phyloP scores from a whole-genome alignment of 2,329 filamentous ascomycete species.

The Fusarium udum region DNA sequence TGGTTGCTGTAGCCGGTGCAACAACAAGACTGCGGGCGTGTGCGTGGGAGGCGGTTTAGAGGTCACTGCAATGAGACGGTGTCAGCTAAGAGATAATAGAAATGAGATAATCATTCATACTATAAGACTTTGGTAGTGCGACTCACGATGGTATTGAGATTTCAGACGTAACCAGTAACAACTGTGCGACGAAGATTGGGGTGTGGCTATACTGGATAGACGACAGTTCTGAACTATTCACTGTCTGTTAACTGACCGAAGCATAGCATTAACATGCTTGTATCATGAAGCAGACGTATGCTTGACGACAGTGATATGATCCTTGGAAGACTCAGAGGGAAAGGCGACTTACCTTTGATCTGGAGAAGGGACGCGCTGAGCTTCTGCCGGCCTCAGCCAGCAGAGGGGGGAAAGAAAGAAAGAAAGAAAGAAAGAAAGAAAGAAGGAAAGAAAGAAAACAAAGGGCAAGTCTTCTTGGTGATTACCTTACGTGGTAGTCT shows the following conservation, averaged over 20 bases:
- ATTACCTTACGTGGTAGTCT: neutral
- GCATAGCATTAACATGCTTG: neutral
- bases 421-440: neutral
- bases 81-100: neutral
- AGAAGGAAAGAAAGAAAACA: neutral
- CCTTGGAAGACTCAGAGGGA: neutral
- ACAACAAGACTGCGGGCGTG: neutral
- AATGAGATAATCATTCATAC: neutral
- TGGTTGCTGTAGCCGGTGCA: neutral
- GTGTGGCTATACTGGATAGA: neutral
- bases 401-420: neutral
- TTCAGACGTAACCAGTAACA: neutral
- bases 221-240: neutral
- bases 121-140: no score
- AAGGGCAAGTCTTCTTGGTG: neutral
- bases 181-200: neutral
- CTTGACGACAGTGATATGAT: neutral
- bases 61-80: neutral
- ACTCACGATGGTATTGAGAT: neutral
- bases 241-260: neutral
- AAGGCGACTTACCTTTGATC: neutral
- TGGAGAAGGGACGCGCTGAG: neutral
- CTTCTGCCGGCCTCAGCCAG: neutral
- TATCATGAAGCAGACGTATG: neutral
- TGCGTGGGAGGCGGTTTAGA: neutral